Evolutionary conservation across 768 basidiomycete species (phyloP).

Genomic region (Suillus lakei): DNA sequence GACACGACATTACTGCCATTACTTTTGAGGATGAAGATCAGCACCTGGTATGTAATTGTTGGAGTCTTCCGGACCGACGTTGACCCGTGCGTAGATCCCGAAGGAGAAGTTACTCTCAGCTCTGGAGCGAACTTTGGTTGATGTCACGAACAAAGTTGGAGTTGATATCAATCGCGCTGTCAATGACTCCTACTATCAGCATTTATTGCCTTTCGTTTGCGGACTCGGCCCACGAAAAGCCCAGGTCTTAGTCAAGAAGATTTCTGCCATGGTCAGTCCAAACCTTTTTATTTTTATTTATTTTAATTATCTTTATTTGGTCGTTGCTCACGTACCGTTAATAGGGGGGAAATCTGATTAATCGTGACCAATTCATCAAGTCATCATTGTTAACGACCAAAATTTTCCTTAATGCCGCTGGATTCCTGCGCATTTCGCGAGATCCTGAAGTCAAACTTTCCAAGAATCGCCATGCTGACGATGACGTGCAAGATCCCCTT

Average conservation of each 20-base stretch:
- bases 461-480: constrained; percentile 64
- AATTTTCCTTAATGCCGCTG: constrained; percentile 92
- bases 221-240: constrained; percentile 97
- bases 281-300: too few relatives aligned
- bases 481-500: constrained; percentile 83
- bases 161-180: constrained; percentile 96
- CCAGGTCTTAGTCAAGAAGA: constrained; percentile 80
- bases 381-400: constrained; percentile 79
- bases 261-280: constrained; percentile 68
- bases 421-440: constrained; percentile 85
- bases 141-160: constrained; percentile 89
- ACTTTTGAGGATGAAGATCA: constrained; percentile 87
- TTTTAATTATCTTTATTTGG: not conserved
- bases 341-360: constrained; percentile 86
- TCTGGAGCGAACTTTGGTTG: constrained; percentile 88
- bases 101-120: constrained; percentile 80
- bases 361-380: constrained; percentile 88
- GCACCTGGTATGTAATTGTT: constrained; percentile 62
- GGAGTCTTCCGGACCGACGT: constrained; percentile 2
- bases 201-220: constrained; percentile 87
- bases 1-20: constrained; percentile 81
- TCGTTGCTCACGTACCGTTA: constrained; percentile 6
- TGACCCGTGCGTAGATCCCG: constrained; percentile 63
- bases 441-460: constrained; percentile 64
- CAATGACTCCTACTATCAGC: constrained; percentile 85